A percentile compares a stretch with the other conserved stretches of the same genome.
Evolutionary conservation across 1,139 yeast species (phyloP).

Genomic region (Sugiyamaella novakii): DNA sequence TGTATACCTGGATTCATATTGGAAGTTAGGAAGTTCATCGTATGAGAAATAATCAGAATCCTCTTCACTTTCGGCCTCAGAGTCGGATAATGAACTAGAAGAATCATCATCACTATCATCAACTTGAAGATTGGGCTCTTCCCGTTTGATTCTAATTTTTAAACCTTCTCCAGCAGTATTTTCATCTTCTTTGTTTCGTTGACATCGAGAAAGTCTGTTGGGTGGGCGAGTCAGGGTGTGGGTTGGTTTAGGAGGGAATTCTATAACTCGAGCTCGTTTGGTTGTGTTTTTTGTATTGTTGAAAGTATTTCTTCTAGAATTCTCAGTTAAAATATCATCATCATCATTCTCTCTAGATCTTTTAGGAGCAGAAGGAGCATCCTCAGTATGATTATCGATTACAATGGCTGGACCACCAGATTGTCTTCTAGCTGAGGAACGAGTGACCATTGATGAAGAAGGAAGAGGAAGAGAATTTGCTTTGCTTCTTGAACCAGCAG

Average conservation of each 20-base stretch:
- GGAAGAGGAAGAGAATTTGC: constrained; percentile 9
- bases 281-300: background rate
- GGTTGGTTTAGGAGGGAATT: constrained; percentile 12
- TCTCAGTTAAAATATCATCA: background rate
- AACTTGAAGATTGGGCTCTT: constrained; percentile 6
- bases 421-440: constrained; percentile 20
- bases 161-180: background rate
- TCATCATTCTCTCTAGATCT: constrained; percentile 8
- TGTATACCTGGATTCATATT: constrained; percentile 30
- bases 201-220: constrained; percentile 13
- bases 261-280: constrained; percentile 11
- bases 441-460: constrained; percentile 19
- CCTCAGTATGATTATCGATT: constrained; percentile 8
- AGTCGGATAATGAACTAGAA: constrained; percentile 15
- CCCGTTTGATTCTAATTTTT: constrained; percentile 11
- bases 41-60: constrained; percentile 23
- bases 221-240: constrained; percentile 1
- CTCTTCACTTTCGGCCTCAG: constrained; percentile 9
- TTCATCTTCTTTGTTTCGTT: background rate
- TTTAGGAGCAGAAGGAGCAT: constrained; percentile 12
- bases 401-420: constrained; percentile 13
- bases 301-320: background rate
- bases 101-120: constrained; percentile 1
- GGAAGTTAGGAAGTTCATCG: constrained; percentile 32
- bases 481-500: constrained; percentile 11